Evolutionary conservation across 1,284 basidiomycete species (phyloP).

Genomic region (Spongispora temasekensis): DNA sequence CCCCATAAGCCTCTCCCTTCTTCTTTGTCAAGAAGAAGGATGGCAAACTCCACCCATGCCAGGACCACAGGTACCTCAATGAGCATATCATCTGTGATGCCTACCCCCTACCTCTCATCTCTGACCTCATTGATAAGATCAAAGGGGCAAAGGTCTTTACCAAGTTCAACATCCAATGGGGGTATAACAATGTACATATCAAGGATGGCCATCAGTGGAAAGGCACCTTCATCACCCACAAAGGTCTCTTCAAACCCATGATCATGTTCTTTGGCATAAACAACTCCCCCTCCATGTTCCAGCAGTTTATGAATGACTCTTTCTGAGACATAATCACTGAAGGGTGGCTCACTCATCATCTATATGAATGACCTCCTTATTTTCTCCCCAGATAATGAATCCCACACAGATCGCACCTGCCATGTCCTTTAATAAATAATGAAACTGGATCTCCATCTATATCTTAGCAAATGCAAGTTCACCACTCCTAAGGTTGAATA

Average conservation of each 20-base stretch:
- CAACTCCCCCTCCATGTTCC: background rate
- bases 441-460: background rate
- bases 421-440: conserved; percentile 29
- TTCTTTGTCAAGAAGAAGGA: conserved; percentile 6
- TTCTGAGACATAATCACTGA: background rate
- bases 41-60: background rate
- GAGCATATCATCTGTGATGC: background rate
- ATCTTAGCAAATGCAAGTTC: background rate
- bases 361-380: background rate
- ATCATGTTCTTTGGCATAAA: background rate
- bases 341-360: background rate
- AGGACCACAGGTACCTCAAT: conserved; percentile 2
- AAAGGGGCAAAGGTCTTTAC: too few relatives aligned
- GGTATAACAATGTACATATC: conserved; percentile 7
- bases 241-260: background rate
- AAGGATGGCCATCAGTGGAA: conserved; percentile 27
- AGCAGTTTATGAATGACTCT: background rate
- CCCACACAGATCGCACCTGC: conserved; percentile 16
- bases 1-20: background rate
- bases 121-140: conserved; percentile 29
- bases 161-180: conserved; percentile 1
- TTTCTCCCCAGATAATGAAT: background rate
- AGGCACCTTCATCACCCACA: conserved; percentile 2
- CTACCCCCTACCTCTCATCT: conserved; percentile 29
- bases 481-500: background rate